Percentiles rank a stretch among this genome's conserved stretches.
phyloP scores from a whole-genome alignment of 75 land plant genomes.

The Sequoiadendron giganteum region DNA sequence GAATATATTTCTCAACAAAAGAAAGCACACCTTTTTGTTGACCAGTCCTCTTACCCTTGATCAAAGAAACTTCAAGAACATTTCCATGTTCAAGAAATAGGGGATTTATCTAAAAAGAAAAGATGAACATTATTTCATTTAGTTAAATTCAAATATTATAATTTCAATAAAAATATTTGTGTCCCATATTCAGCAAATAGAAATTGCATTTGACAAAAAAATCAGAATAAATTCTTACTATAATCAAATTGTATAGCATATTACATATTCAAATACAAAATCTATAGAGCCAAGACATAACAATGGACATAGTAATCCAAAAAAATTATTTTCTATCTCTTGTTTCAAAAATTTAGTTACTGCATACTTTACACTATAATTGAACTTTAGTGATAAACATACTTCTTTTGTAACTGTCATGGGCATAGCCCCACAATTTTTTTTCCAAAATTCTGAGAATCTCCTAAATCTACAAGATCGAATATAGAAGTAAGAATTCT shows the following conservation, averaged over 20 bases:
- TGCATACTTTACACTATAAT: no score
- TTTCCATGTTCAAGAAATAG: constrained; percentile 87
- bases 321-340: background rate
- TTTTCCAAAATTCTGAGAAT: constrained; percentile 63
- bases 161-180: no score
- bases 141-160: background rate
- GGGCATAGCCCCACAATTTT: constrained; percentile 95
- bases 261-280: background rate
- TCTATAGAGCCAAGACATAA: background rate
- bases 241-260: background rate
- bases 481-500: background rate
- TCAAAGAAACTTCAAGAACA: constrained; percentile 86
- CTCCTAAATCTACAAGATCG: constrained; percentile 40
- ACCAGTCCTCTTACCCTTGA: constrained; percentile 89
- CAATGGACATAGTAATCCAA: background rate
- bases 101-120: constrained; percentile 65
- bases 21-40: constrained; percentile 84
- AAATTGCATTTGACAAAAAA: background rate
- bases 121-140: background rate
- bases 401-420: constrained; percentile 87
- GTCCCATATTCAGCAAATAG: no score
- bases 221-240: background rate
- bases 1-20: background rate
- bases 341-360: no score
- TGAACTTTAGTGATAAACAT: constrained; percentile 17